Base-by-base conservation (phyloP, 1,284 basidiomycete species). In the Pseudozyma hubeiensis region DNA sequence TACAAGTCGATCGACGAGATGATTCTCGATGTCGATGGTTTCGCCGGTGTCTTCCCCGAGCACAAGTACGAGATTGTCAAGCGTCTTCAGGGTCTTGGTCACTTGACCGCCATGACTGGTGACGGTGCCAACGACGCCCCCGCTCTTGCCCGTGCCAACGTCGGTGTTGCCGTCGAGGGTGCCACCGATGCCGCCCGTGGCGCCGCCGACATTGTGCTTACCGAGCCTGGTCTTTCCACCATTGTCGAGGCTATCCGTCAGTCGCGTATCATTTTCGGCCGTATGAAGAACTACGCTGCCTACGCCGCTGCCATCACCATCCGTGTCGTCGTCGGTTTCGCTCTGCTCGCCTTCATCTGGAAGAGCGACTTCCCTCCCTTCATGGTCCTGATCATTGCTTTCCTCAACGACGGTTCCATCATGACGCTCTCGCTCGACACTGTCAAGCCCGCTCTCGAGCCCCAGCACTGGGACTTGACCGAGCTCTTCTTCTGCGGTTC, bases 361-460 rank as follows among this genome's bases (percentile, higher is more conserved):
- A 90, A 92, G 88, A 94, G 94, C 86, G 92, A 96, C 87, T 98
- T 98, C 93, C 95, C 95, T 81, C 94, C 95, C 16, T 98, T 98
- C 90, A 97, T 98, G 95, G 91, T 98, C 75, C 91, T 97, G 86
- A 93, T 98, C 86, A 96, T 98, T 78, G 94, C 95, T 67, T 89
- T 97, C 55, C 88, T 97, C 79, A 98, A 98, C 87, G 95, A 97
- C 85, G 95, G 95, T 86, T 97, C 95, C 78, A 80, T 98, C 89
- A 97, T 98, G 94, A 98, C 95, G 11, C 89, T 98, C 75, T 97
- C 94, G 33, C 92, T 97, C 67, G 95, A 98, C 86, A 93, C 95
- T 86, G 95, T 97, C 72, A 87, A 97, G 82, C 95, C 95, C 50
- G 94, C 93, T 53, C 91, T 88, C 86, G 91, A 91, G 59, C 85